phyloP scores from a whole-genome alignment of 192 early-diverging fungal species.

The Oehlia diaphana region DNA sequence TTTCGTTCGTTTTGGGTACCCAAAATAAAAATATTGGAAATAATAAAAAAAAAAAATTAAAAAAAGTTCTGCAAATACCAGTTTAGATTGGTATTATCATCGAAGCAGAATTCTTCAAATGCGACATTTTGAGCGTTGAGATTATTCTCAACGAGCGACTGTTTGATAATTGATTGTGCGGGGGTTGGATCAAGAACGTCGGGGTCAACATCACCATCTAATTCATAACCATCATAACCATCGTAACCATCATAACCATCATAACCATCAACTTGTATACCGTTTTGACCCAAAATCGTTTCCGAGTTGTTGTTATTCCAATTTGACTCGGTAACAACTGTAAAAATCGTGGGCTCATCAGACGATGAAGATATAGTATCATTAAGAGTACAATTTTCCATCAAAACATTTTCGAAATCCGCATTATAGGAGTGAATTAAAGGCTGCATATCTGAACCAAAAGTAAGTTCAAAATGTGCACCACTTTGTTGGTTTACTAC shows the following conservation, averaged over 20 bases:
- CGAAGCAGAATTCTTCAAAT: neutral
- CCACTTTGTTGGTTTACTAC: neutral
- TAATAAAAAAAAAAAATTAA: neutral
- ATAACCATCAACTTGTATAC: neutral
- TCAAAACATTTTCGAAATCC: neutral
- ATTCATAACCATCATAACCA: neutral
- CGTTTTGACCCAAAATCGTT: neutral
- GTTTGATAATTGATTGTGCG: neutral
- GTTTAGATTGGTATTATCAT: neutral
- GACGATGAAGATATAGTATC: neutral
- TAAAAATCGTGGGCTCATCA: neutral
- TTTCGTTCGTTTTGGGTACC: neutral
- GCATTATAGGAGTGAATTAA: neutral
- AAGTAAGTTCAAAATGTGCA: neutral
- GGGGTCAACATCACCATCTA: neutral
- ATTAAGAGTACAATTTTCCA: neutral
- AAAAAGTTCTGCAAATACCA: neutral
- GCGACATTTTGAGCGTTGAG: neutral
- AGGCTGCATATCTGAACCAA: neutral
- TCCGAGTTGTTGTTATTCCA: neutral
- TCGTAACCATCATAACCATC: too few relatives aligned
- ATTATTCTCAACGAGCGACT: neutral
- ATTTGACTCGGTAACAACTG: neutral
- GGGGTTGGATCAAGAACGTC: neutral
- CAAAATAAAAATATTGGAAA: neutral